Evolutionary conservation across 345 rosid species (phyloP).

Genomic region (Excoecaria agallocha): DNA sequence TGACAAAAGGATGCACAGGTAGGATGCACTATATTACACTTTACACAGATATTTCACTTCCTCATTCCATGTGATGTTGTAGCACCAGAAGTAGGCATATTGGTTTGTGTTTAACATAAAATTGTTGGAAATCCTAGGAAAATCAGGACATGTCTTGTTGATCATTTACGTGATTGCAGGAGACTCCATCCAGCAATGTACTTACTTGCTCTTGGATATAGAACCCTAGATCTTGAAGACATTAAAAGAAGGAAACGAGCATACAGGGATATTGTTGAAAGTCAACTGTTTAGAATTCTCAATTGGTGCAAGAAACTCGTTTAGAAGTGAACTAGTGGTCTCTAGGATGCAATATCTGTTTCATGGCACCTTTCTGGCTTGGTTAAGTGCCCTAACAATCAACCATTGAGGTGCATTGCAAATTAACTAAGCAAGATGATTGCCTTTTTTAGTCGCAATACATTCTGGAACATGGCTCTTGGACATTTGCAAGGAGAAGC

Average conservation of each 20-base stretch:
- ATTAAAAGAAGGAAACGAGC: slow-evolving; percentile 61
- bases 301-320: slow-evolving; percentile 73
- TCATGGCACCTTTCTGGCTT: slow-evolving; percentile 12
- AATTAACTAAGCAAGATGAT: slow-evolving; percentile 2
- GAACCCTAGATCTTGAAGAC: slow-evolving; percentile 91
- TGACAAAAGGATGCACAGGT: background rate
- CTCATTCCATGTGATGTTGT: background rate
- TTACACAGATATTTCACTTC: background rate
- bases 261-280: slow-evolving; percentile 37
- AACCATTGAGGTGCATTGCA: background rate
- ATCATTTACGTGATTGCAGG: slow-evolving; percentile 42
- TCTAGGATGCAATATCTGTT: slow-evolving; percentile 7
- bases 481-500: background rate
- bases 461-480: background rate
- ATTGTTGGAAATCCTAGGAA: background rate
- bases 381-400: slow-evolving; percentile 5
- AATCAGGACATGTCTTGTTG: background rate
- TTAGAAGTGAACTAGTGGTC: slow-evolving; percentile 18
- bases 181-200: slow-evolving; percentile 93
- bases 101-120: background rate
- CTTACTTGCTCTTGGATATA: slow-evolving; percentile 78
- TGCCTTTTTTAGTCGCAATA: background rate
- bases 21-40: background rate
- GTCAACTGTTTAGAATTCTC: slow-evolving; percentile 42
- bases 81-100: background rate